Evolutionary conservation across 1,284 basidiomycete species (phyloP), one percentile per base, ranked within the genome.

Genomic region (Ustilago sp.): DNA sequence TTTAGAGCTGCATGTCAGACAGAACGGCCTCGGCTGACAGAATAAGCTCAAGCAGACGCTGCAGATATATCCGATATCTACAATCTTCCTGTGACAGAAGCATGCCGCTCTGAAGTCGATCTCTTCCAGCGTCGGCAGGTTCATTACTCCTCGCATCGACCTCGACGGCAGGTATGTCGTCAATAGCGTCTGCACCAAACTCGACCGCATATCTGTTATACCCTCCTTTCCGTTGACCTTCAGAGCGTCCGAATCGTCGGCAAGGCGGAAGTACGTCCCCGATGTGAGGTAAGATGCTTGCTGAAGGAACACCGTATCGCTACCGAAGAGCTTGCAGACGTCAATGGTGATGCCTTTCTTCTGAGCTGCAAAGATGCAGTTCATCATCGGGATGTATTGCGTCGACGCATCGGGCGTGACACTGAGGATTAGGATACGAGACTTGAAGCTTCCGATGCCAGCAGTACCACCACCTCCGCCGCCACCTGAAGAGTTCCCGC

Each of bases 331-430:
- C 83, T 98, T 96, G 87, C 95, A 93, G 5, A 98, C 94, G 83
- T 99, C 96, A 78, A 99, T 95, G 1, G 93, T 93, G 15, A 98
- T 92, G 90, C 93, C 95, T 93, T 79, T 89, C 88, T 99, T 99
- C 86, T 99, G 97, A 1, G 97, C 97, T 3, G 95, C 95, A 87
- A 99, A 99, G 59, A 99, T 98, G 65, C 94, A 93, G 86, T 99
- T 99, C 97, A 99, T 99, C 86, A 99, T 91, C 12, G 96, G 93
- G 59, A 99, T 96, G 86, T 96, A 96, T 34, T 94, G 93, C 1
- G 92, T 90, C 8, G 93, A 92, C 17, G 92, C 89, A 86, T 95
- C 93, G 2, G 93, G 93, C 0, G 95, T 97, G 48, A 95, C 94
- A 63, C 94, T 95, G 59, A 99, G 88, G 67, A 99, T 90, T 63